Evolutionary conservation across 2,329 filamentous ascomycete genomes (phyloP), one percentile per base, ranked within the genome.

Genomic region (Phaeosphaeriaceae sp.): DNA sequence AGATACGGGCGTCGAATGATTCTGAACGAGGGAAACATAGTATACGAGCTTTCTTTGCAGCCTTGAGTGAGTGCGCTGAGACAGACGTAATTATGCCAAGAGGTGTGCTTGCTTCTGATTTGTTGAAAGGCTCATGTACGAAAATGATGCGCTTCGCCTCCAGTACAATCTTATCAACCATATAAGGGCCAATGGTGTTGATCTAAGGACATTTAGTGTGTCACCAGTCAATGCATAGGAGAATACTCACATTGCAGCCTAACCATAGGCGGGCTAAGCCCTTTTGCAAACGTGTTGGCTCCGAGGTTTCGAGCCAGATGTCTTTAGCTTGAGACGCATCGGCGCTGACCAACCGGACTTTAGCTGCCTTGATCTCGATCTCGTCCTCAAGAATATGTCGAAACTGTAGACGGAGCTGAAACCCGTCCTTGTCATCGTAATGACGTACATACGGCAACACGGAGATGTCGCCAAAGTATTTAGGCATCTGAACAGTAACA

Each of bases 321-420:
- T 96, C 92, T 66, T 86, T 88, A 45, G 78, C 82, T 24, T 86
- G 84, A 2, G 86, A 86, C 7, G 81, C 78, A 2, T 81, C 77
- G 0, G 83, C 78, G 65, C 85, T 85, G 3, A 86, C 81, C 9
- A 96, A 81, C 25, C 86, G 86, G 20, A 95, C 78, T 51, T 82
- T 88, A 10, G 88, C 84, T 17, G 84, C 82, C 45, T 92, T 86
- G 1, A 95, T 78, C 10, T 84, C 83, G 9, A 97, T 80, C 1
- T 87, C 82, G 47, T 93, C 91, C 0, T 88, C 86, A 1, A 97
- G 79, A 1, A 96, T 76, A 74, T 92, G 93, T 50, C 85, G 82
- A 45, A 97, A 79, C 20, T 83, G 84, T 2, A 99, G 73, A 1
- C 84, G 81, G 19, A 97, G 73, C 9, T 87, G 85, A 64, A 96